These are phyloP conservation scores for Podospora didyma DNA, from an alignment of 495 filamentous ascomycete genomes.

Conservation along the genomic window DNA sequence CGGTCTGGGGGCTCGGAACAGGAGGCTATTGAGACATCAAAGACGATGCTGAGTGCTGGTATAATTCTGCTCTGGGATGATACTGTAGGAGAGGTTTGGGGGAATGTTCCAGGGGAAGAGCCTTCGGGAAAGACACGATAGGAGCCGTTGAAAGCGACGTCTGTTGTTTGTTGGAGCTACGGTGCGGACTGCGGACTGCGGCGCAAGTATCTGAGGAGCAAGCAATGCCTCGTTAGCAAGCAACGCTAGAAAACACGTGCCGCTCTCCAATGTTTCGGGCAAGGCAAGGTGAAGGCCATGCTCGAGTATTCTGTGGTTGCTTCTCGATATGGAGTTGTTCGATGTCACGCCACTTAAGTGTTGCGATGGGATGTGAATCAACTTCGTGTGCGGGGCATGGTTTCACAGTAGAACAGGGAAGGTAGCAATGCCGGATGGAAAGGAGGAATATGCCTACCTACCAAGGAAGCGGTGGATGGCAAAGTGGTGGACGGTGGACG, in stretches of 20 bases:
- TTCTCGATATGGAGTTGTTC: too few relatives aligned
- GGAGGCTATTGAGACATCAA: slow-evolving; percentile 8
- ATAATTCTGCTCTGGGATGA: slow-evolving; percentile 6
- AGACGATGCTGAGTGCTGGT: not conserved
- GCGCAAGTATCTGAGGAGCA: too few relatives aligned
- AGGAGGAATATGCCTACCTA: not conserved
- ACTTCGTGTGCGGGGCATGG: slow-evolving; percentile 1
- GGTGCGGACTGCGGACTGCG: too few relatives aligned
- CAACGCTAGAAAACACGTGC: too few relatives aligned
- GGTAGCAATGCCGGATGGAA: not conserved
- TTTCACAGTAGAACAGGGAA: slow-evolving; percentile 1
- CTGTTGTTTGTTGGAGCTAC: too few relatives aligned
- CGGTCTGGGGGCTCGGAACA: slow-evolving; percentile 1
- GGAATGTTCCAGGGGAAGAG: not conserved
- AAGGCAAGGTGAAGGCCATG: too few relatives aligned
- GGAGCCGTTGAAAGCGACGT: not conserved
- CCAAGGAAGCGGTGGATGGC: not conserved
- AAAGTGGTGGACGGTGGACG: too few relatives aligned
- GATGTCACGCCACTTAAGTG: not conserved
- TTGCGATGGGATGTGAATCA: too few relatives aligned
- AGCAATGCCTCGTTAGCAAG: too few relatives aligned
- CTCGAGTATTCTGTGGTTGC: too few relatives aligned
- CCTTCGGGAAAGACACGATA: not conserved
- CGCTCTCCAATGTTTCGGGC: too few relatives aligned
- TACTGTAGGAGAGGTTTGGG: not conserved